A percentile compares a stretch with the other conserved stretches of the same genome.
These are phyloP conservation scores for Boechera divaricarpa DNA, from an alignment of 345 rosid species.

Conservation along the genomic window DNA sequence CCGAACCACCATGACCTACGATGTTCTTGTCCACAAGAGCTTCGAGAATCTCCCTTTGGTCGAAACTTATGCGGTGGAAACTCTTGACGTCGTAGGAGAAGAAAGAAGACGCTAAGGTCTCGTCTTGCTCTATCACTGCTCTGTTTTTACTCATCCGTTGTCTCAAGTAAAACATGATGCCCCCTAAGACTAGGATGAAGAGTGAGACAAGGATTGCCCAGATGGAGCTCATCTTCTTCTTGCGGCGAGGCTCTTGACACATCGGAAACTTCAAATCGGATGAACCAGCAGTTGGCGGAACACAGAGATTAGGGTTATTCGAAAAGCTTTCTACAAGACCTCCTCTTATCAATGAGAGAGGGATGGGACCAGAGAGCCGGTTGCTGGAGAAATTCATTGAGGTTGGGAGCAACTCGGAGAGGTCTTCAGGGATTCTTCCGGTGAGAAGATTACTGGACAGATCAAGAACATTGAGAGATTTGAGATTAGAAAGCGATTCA, in stretches of 20 bases:
- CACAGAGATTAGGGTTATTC: constrained; percentile 86
- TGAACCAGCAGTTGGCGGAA: constrained; percentile 55
- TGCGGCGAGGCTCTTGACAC: constrained; percentile 54
- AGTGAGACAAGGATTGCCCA: constrained; percentile 71
- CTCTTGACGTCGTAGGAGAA: constrained; percentile 77
- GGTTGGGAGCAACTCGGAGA: constrained; percentile 67
- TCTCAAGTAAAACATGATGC: constrained; percentile 62
- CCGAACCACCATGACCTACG: constrained; percentile 89
- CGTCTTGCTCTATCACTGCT: constrained; percentile 62
- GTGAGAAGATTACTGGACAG: constrained; percentile 74
- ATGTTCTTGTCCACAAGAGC: constrained; percentile 80
- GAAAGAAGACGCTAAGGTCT: constrained; percentile 63
- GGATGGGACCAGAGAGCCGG: constrained; percentile 84
- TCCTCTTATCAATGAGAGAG: constrained; percentile 65
- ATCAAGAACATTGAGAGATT: constrained; percentile 86
- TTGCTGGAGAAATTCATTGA: constrained; percentile 83
- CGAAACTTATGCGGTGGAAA: constrained; percentile 79
- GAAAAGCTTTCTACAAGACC: constrained; percentile 83
- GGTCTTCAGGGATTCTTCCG: constrained; percentile 74
- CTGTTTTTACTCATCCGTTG: constrained; percentile 56
- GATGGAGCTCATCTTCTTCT: constrained; percentile 59
- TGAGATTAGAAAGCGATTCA: constrained; percentile 64
- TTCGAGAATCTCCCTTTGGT: constrained; percentile 73
- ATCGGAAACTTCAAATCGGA: constrained; percentile 57
- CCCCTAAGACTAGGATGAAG: constrained; percentile 57